Percentiles rank a stretch among this genome's conserved stretches.
phyloP scores from a whole-genome alignment of 306 rosid genomes.

The Astragalus membranaceus region DNA sequence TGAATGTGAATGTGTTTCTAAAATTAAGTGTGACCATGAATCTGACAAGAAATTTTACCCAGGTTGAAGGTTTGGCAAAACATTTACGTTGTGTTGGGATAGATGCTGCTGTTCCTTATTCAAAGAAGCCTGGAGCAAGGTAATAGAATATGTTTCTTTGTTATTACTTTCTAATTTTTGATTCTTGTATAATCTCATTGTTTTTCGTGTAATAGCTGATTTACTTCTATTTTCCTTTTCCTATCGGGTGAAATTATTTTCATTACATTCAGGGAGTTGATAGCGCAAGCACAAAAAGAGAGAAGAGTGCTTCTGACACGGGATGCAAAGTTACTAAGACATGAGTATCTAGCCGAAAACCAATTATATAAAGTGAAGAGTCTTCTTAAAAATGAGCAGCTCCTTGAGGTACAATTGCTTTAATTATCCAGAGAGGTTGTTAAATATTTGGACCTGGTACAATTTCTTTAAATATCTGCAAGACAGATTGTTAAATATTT shows the following conservation, averaged over 20 bases:
- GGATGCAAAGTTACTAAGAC: conserved; percentile 76
- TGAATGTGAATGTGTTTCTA: conserved; percentile 16
- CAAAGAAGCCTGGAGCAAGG: conserved; percentile 85
- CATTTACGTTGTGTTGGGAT: conserved; percentile 90
- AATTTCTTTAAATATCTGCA: background rate
- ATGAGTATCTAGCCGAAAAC: conserved; percentile 53
- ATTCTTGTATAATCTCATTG: background rate
- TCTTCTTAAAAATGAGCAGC: conserved; percentile 90
- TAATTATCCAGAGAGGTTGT: background rate
- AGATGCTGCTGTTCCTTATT: conserved; percentile 80
- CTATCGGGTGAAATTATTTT: background rate
- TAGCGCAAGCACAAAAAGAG: conserved; percentile 70
- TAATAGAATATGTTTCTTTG: conserved; percentile 19
- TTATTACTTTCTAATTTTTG: background rate
- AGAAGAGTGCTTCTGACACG: conserved; percentile 76
- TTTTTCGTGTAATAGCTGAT: conserved; percentile 16
- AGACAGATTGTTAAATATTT: background rate
- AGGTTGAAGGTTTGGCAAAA: conserved; percentile 97
- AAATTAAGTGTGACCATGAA: conserved; percentile 1
- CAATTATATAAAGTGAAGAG: conserved; percentile 76
- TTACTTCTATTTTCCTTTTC: background rate
- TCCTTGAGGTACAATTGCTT: conserved; percentile 55
- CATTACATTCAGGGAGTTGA: conserved; percentile 48
- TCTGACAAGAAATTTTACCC: conserved; percentile 32
- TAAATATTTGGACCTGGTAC: conserved; percentile 31